A percentile compares a stretch with the other conserved stretches of the same genome.
These are phyloP conservation scores for Herpotrichia juniperi DNA, from an alignment of 2,329 filamentous ascomycete genomes.

Conservation along the genomic window DNA sequence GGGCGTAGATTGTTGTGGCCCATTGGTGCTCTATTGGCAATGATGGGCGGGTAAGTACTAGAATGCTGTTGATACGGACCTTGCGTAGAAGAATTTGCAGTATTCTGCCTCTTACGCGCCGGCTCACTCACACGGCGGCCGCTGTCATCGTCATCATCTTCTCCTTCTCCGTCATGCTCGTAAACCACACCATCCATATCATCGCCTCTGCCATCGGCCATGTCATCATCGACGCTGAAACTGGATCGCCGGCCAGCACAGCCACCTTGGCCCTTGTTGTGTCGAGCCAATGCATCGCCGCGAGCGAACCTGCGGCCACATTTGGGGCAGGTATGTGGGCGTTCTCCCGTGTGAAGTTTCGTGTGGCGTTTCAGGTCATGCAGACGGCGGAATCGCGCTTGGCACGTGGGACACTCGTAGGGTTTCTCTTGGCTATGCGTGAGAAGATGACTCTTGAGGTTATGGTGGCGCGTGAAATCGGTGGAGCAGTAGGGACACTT, in stretches of 20 bases:
- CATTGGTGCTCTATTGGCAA: constrained; percentile 39
- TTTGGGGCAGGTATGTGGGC: constrained; percentile 92
- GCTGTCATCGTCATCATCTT: constrained; percentile 53
- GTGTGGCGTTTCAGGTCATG: constrained; percentile 96
- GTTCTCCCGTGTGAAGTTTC: constrained; percentile 95
- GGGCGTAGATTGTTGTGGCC: constrained; percentile 38
- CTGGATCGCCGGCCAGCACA: constrained; percentile 91
- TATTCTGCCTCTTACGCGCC: constrained; percentile 72
- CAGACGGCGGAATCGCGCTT: constrained; percentile 87
- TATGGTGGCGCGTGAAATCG: constrained; percentile 96
- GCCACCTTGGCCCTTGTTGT: constrained; percentile 93
- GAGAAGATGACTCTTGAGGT: constrained; percentile 94
- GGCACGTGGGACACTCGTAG: constrained; percentile 90
- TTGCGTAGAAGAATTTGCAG: constrained; percentile 58
- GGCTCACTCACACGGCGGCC: constrained; percentile 71
- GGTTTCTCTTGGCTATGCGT: constrained; percentile 99
- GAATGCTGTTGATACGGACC: constrained; percentile 69
- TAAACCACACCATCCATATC: constrained; percentile 72
- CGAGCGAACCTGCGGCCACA: constrained; percentile 94
- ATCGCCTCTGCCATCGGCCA: constrained; percentile 54
- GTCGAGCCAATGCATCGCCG: constrained; percentile 90
- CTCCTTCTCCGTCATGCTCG: constrained; percentile 65
- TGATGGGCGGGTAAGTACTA: constrained; percentile 79
- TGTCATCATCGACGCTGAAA: constrained; percentile 79
- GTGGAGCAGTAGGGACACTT: constrained; percentile 96